Conservation (phyloP, 257 asterid species). For the Solanum infundibuliforme region DNA sequence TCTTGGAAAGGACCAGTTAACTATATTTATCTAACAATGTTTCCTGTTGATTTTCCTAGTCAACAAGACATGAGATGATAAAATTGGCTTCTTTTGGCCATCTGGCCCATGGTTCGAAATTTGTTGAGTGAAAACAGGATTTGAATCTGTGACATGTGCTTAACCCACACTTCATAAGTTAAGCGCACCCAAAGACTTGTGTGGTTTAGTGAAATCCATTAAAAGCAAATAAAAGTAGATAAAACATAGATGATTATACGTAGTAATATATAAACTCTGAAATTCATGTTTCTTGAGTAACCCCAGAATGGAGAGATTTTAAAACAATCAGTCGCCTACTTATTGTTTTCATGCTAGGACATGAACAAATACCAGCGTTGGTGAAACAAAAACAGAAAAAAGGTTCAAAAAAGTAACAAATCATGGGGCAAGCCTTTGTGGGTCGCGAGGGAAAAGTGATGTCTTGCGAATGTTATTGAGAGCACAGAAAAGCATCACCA, state of each 20-base stretch:
- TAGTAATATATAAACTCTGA: not conserved
- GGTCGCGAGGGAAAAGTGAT: slow-evolving; percentile 86
- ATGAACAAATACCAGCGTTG: not conserved
- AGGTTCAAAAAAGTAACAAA: not conserved
- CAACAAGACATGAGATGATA: not conserved
- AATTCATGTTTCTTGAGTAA: not conserved
- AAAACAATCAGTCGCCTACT: not conserved
- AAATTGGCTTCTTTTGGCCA: not conserved
- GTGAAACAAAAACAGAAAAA: not conserved
- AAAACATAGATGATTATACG: not conserved
- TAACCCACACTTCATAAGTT: not conserved
- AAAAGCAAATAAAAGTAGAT: not conserved
- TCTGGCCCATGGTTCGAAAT: not conserved
- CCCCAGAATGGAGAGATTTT: not conserved
- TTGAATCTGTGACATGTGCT: not conserved
- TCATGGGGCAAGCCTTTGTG: slow-evolving; percentile 65
- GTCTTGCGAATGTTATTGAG: slow-evolving; percentile 78
- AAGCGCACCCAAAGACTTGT: not conserved
- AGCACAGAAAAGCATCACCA: slow-evolving; percentile 84
- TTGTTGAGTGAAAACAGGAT: not conserved
- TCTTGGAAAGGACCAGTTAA: not conserved
- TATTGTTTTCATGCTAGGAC: not conserved
- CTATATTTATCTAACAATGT: not conserved
- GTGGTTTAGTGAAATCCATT: not conserved
- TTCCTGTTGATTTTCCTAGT: not conserved